These are phyloP conservation scores for Plantago elongata DNA, from an alignment of 257 asterid genomes.

Conservation along the genomic window DNA sequence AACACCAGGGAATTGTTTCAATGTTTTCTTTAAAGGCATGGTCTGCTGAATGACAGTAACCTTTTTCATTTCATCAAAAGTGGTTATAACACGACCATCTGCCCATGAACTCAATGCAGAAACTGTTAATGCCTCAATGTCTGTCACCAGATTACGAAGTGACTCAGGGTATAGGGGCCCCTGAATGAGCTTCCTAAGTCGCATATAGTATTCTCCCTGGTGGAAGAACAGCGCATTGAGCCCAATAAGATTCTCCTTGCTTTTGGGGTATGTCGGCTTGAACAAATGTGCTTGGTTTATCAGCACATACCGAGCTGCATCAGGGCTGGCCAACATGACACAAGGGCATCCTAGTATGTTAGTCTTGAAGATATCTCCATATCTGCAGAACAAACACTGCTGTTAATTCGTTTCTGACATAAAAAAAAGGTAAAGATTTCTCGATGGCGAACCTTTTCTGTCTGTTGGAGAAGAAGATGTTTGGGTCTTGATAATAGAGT, in stretches of 20 bases:
- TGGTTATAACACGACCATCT: constrained; percentile 50
- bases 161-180: constrained; percentile 67
- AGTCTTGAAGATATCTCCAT: constrained; percentile 73
- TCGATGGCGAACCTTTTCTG: constrained; percentile 39
- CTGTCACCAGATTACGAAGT: constrained; percentile 44
- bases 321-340: constrained; percentile 77
- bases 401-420: neutral
- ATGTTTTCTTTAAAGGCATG: too few relatives aligned
- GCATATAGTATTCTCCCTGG: constrained; percentile 63
- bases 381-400: constrained; percentile 33
- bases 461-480: constrained; percentile 50
- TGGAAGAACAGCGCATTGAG: constrained; percentile 72
- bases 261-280: constrained; percentile 78
- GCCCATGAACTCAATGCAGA: constrained; percentile 43
- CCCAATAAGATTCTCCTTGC: constrained; percentile 71
- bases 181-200: constrained; percentile 59
- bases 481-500: constrained; percentile 63
- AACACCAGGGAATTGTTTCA: too few relatives aligned
- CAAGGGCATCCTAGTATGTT: constrained; percentile 68
- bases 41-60: constrained; percentile 18
- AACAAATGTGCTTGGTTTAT: constrained; percentile 62
- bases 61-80: constrained; percentile 77
- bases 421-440: neutral
- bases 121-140: constrained; percentile 40
- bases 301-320: constrained; percentile 50